A percentile compares a stretch with the other conserved stretches of the same genome.
phyloP scores from a whole-genome alignment of 768 basidiomycete genomes.

The Russula ochroleuca region DNA sequence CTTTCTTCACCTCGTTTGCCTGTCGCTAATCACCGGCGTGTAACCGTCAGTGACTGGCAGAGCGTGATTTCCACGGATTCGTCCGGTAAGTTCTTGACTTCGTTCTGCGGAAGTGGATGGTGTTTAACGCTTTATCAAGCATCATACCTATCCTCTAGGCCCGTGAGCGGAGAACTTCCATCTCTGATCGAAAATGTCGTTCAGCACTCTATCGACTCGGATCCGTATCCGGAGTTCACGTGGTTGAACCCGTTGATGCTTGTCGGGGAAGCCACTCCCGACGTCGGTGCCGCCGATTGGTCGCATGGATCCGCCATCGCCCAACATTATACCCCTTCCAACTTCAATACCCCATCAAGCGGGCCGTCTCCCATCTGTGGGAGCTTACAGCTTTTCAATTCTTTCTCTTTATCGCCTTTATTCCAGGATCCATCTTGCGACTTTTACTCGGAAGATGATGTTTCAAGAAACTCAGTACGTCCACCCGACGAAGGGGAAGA shows the following conservation, averaged over 20 bases:
- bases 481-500: conserved; percentile 5
- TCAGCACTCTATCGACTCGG: not conserved
- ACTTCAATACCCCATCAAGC: not conserved
- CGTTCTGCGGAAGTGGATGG: not conserved
- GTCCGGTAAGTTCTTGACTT: not conserved
- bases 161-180: not conserved
- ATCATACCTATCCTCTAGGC: not conserved
- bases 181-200: too few species aligned
- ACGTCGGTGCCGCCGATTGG: too few species aligned
- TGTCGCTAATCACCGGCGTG: not conserved
- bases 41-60: conserved; percentile 10
- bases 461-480: not conserved
- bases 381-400: conserved; percentile 1
- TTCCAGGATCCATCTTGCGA: not conserved
- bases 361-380: not conserved
- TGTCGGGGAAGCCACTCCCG: not conserved
- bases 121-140: conserved; percentile 4
- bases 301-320: not conserved
- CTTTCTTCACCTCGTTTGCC: not conserved
- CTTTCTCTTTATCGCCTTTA: conserved; percentile 4
- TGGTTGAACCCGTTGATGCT: conserved; percentile 14
- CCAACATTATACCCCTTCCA: not conserved
- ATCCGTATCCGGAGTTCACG: conserved; percentile 11
- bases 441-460: not conserved
- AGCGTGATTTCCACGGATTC: not conserved